Evolutionary conservation across 441 rosid genomes (phyloP), one percentile per base, ranked within the genome.

Genomic region (Melastoma candidum): DNA sequence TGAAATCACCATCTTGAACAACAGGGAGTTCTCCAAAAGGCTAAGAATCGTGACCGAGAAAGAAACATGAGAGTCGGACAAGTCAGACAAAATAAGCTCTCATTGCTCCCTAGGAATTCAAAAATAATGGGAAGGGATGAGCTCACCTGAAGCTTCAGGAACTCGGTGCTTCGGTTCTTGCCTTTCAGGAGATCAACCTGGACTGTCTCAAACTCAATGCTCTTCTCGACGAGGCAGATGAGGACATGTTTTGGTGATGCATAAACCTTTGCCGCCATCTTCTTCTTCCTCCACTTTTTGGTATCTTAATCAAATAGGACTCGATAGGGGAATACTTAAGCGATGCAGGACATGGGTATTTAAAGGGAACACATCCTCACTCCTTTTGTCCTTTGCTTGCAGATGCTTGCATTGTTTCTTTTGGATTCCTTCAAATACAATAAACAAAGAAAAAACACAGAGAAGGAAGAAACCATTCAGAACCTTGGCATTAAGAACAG

Each of bases 21-120:
- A 77, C 75, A 51, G 84, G 90, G 59, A 83, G 53, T 1, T 51
- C 41, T 66, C 86, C 86, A 54, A 80, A 83, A 63, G 90, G 90
- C 90, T 83, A 77, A 12, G 57, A 45, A 39, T 32, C 11, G 14
- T 17, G 22, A 46, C 36, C 6, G 8, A 10, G 44, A 9, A 1
- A 44, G 2, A 25, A 4, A 2, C 4, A 26, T 4, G 7, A 46
- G 1, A 13, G 10, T 8, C 1, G 44, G 22, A 10, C 8, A 24
- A 44, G 14, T 49, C 12, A 11, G 5, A 32, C 26, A 47, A 12
- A 17, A 48, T 12, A 8, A 43, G 7, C 2, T 36, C 22, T 32
- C 12, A 3, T 12, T 32, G 12, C 7, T 3, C 36, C 3, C 36
- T 29, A 29, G 36, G 36, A 29, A 29, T 29, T 29, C 36, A 29